These are phyloP conservation scores for Canavalia gladiata DNA, from an alignment of 306 rosid species.

Conservation along the genomic window DNA sequence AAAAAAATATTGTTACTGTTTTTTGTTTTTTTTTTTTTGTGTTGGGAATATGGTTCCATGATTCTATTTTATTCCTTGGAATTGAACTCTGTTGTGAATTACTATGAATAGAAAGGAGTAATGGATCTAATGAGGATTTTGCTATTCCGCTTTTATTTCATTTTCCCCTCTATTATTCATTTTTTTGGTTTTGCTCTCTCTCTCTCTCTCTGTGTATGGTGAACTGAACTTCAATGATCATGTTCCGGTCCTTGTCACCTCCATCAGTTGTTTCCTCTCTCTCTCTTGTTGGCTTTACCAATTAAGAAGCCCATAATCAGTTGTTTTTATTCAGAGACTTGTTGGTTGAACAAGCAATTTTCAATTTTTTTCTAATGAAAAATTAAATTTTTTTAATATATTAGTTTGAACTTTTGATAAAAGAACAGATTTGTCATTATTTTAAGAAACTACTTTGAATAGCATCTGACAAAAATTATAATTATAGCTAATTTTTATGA, in stretches of 20 bases:
- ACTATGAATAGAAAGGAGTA: background rate
- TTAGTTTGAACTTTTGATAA: too few relatives aligned
- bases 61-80: too few relatives aligned
- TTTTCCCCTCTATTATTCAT: background rate
- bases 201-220: background rate
- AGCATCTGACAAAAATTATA: too few relatives aligned
- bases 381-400: too few relatives aligned
- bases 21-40: background rate
- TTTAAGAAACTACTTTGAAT: too few relatives aligned
- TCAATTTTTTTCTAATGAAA: too few relatives aligned
- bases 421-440: too few relatives aligned
- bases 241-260: background rate
- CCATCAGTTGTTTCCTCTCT: background rate
- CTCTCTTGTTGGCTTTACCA: background rate
- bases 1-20: background rate
- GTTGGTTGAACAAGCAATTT: background rate
- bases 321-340: conserved; percentile 15
- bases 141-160: background rate
- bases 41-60: background rate
- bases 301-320: background rate
- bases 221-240: background rate
- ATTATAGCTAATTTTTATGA: too few relatives aligned
- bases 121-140: conserved; percentile 26
- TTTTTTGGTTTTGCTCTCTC: background rate
- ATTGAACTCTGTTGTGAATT: background rate